Evolutionary conservation across 148 eudicot genomes (phyloP).

Genomic region (Silene latifolia): DNA sequence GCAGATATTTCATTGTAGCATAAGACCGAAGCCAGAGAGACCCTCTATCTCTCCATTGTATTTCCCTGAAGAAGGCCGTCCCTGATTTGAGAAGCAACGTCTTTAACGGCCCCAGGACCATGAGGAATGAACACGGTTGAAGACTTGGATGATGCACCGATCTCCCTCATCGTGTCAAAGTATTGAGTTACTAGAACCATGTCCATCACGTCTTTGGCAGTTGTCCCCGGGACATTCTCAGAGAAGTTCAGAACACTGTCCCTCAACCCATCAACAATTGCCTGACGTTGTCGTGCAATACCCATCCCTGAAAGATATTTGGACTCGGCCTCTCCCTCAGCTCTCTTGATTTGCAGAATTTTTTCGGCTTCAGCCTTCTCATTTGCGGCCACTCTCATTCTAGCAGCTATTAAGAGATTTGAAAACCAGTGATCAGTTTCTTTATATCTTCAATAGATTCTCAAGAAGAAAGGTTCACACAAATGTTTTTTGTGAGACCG

Average conservation of each 20-base stretch:
- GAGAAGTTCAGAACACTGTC: constrained; percentile 73
- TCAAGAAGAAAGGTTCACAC: no score
- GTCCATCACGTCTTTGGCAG: constrained; percentile 73
- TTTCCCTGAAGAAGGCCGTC: constrained; percentile 66
- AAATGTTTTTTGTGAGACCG: no score
- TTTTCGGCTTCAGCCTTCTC: constrained; percentile 85
- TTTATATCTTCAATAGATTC: no score
- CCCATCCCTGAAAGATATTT: constrained; percentile 70
- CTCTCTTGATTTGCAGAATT: constrained; percentile 66
- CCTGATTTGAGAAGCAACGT: constrained; percentile 61
- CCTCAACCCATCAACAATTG: constrained; percentile 74
- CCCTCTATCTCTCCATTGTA: constrained; percentile 15
- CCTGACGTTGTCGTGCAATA: constrained; percentile 75
- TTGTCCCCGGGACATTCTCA: constrained; percentile 58
- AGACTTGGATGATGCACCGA: constrained; percentile 67
- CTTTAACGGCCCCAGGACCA: constrained; percentile 70
- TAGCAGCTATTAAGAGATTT: constrained; percentile 30
- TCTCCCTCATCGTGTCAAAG: constrained; percentile 77
- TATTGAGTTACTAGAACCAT: constrained; percentile 72
- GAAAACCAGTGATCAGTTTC: neutral
- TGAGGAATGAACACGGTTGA: constrained; percentile 72
- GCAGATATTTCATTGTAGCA: neutral
- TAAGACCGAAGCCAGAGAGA: neutral
- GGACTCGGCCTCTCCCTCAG: constrained; percentile 78
- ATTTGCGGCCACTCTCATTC: constrained; percentile 63